A percentile compares a stretch with the other conserved stretches of the same genome.
These are phyloP conservation scores for Podospora tetraspora DNA, from an alignment of 495 filamentous ascomycete species.

Conservation along the genomic window DNA sequence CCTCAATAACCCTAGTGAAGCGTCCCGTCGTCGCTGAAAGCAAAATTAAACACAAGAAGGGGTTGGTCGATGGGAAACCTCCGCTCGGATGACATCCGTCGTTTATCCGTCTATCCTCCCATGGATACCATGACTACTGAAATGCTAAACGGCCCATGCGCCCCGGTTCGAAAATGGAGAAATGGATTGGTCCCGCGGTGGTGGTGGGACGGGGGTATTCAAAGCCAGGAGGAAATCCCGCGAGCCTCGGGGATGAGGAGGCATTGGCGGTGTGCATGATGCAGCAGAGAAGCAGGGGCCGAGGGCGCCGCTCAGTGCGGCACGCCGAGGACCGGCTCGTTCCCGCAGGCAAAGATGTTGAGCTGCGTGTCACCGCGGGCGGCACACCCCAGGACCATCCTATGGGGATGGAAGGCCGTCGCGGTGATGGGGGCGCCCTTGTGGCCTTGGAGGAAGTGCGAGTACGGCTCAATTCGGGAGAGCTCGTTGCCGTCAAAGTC, in stretches of 20 bases:
- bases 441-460: conserved; percentile 75
- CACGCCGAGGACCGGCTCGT: conserved; percentile 21
- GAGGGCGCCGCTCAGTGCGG: not conserved
- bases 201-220: not conserved
- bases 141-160: not conserved
- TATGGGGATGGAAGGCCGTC: conserved; percentile 93
- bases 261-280: not conserved
- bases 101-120: not conserved
- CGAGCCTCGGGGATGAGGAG: not conserved
- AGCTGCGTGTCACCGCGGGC: conserved; percentile 67
- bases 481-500: conserved; percentile 76
- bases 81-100: not conserved
- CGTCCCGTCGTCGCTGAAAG: not conserved
- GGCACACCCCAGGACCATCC: conserved; percentile 82
- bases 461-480: conserved; percentile 79
- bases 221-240: not conserved
- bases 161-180: not conserved
- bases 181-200: not conserved
- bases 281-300: not conserved
- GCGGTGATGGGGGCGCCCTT: conserved; percentile 69
- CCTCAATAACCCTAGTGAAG: not conserved
- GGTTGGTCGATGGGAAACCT: not conserved
- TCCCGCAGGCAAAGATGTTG: conserved; percentile 59
- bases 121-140: not conserved
- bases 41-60: not conserved